Evolutionary conservation across 2,329 filamentous ascomycete species (phyloP), one percentile per base, ranked within the genome.

Genomic region (Colletotrichum echinochloae): DNA sequence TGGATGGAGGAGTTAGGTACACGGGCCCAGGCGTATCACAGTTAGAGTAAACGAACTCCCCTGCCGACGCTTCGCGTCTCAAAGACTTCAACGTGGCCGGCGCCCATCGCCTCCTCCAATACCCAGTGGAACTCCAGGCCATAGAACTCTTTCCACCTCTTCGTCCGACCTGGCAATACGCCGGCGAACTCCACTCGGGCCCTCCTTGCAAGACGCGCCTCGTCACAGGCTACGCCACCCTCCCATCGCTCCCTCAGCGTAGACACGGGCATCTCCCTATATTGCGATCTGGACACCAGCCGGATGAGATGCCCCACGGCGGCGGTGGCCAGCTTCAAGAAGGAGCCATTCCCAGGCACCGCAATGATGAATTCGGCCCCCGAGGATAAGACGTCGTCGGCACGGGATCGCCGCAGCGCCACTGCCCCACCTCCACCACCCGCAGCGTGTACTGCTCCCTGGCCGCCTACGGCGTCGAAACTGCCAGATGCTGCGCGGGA

Each of bases 21-120:
- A 44, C 63, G 28, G 46, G 37, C n/a, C 46, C 35, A n/a, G 23
- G n/a, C 37, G 64, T 55, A 37, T 52, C 37, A 37, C 33, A 23
- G 37, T 71, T 78, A 79, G 66, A 85, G 65, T 60, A 80, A 79
- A 73, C 89, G 84, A 68, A 93, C 86, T 14, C 89, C 92, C 70
- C 87, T 84, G 1, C 92, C 92, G n/a, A 94, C 91, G 75, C 89
- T 92, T 18, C 90, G 85, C 16, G 92, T 94, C 76, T 93, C 88
- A 78, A 95, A 95, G 18, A 93, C 81, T 79, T 95, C 92, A 5
- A 94, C 86, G 20, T 91, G 76, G 1, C 92, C 92, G 35, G 89
- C 84, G 0, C 92, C 92, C 30, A 93, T 84, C 52, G 91, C 92
- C 78, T 94, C 91, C 49, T 87, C 89, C 51, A 94, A 77, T 20